phyloP scores from a whole-genome alignment of 106 monocot genomes.

The Dactylorhiza incarnata region DNA sequence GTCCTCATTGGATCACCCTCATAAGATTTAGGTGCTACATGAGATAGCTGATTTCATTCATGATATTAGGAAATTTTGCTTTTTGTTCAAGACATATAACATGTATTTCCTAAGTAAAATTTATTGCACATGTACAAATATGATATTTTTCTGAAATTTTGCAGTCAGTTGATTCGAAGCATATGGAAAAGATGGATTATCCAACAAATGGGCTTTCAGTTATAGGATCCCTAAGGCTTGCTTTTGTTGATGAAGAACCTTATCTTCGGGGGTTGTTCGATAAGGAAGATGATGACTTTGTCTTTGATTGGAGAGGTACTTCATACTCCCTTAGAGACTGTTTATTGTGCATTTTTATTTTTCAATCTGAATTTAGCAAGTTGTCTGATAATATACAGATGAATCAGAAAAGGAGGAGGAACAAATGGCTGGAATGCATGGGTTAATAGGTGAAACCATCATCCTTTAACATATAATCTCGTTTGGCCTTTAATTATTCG shows the following conservation, averaged over 20 bases:
- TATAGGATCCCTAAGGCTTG: slow-evolving; percentile 63
- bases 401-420: slow-evolving; percentile 44
- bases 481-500: background rate
- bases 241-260: slow-evolving; percentile 61
- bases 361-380: background rate
- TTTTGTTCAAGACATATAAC: background rate
- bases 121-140: background rate
- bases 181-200: slow-evolving; percentile 33
- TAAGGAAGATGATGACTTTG: slow-evolving; percentile 26
- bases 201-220: slow-evolving; percentile 74
- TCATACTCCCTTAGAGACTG: background rate
- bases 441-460: slow-evolving; percentile 31
- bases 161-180: slow-evolving; percentile 33
- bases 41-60: background rate
- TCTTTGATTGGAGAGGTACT: slow-evolving; percentile 70
- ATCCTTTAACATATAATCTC: background rate
- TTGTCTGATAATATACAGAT: slow-evolving; percentile 20
- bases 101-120: background rate
- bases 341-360: background rate
- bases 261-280: slow-evolving; percentile 54
- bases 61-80: background rate
- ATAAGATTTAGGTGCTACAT: no score
- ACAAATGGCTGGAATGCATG: slow-evolving; percentile 34
- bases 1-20: no score
- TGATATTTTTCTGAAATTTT: background rate